Base-by-base conservation (phyloP, 1,284 basidiomycete genomes). In the Ustilago xerochloae region DNA sequence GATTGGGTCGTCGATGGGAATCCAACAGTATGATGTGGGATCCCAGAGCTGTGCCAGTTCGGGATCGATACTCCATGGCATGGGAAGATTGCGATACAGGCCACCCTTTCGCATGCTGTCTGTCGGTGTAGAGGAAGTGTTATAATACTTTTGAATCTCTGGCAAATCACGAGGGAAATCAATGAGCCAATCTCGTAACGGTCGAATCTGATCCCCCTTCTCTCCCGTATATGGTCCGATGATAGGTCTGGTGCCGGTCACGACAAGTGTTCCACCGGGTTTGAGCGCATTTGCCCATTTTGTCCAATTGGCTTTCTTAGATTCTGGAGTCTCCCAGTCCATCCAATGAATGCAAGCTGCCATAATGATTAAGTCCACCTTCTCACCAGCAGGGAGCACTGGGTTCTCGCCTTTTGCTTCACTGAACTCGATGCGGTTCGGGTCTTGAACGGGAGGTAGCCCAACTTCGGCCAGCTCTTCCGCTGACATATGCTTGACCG, bases 331-430 rank as follows among this genome's bases (percentile, higher is more conserved):
- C 41, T 53, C 33, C 71, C 65, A 69, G 48, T 75, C 71, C 71
- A 75, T 62, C 66, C 71, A 75, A 33, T 75, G 71, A 29, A 70
- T 65, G 49, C 71, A 69, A 0, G 71, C 58, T 9, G 66, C 71
- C 62, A 75, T 65, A 51, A 68, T 70, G 66, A 75, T 70, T 45
- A 70, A 29, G 30, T 75, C 66, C 48, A 70, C 62, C 33, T 69
- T 65, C 32, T 69, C 63, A 4, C 66, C 71, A 7, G 51, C 33
- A n/a, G 70, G 66, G 18, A 75, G 46, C 10, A 62, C 22, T 2
- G 71, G 65, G 24, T 59, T 62, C 56, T 75, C 71, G 9, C 71
- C 71, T 9, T 45, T 28, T 1, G 62, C 71, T 39, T 58, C 28
- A 4, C 56, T 49, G 47, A 41, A 75, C 39, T 75, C 50, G 45